A percentile compares a stretch with the other conserved stretches of the same genome.
These are phyloP conservation scores for Coleophoma crateriformis DNA, from an alignment of 2,329 filamentous ascomycete species.

Conservation along the genomic window DNA sequence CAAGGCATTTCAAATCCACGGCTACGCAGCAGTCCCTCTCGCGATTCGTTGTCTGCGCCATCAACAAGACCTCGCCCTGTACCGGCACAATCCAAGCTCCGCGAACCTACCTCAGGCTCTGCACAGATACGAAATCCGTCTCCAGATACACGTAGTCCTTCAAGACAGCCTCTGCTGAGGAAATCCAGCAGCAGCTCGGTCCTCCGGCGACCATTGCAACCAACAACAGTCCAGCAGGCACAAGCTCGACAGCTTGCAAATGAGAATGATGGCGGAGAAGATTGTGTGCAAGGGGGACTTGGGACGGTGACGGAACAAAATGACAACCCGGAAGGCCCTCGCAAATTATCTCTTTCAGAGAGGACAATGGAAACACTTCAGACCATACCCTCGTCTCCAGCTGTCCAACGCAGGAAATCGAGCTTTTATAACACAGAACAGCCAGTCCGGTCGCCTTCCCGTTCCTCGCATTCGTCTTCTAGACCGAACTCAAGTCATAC, in stretches of 20 bases:
- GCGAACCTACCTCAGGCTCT: constrained; percentile 2
- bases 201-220: constrained; percentile 14
- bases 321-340: constrained; percentile 3
- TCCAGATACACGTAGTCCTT: constrained; percentile 6
- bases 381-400: constrained; percentile 72
- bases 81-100: constrained; percentile 9
- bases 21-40: constrained; percentile 19
- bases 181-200: constrained; percentile 15
- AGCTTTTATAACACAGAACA: constrained; percentile 67
- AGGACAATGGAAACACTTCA: constrained; percentile 82
- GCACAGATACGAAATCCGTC: constrained; percentile 6
- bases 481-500: constrained; percentile 48
- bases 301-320: constrained; percentile 1
- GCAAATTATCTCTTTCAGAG: constrained; percentile 63
- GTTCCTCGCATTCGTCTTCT: constrained; percentile 14
- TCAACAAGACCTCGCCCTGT: constrained; percentile 10
- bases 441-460: constrained; percentile 44
- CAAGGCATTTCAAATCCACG: constrained; percentile 16
- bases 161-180: constrained; percentile 4
- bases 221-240: constrained; percentile 4
- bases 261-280: constrained; percentile 3
- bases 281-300: no score
- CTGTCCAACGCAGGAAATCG: constrained; percentile 58
- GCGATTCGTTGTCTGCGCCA: constrained; percentile 9
- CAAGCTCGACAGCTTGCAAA: constrained; percentile 1